Conservation (phyloP, 768 basidiomycete species). For the Lentinus brumalis region DNA sequence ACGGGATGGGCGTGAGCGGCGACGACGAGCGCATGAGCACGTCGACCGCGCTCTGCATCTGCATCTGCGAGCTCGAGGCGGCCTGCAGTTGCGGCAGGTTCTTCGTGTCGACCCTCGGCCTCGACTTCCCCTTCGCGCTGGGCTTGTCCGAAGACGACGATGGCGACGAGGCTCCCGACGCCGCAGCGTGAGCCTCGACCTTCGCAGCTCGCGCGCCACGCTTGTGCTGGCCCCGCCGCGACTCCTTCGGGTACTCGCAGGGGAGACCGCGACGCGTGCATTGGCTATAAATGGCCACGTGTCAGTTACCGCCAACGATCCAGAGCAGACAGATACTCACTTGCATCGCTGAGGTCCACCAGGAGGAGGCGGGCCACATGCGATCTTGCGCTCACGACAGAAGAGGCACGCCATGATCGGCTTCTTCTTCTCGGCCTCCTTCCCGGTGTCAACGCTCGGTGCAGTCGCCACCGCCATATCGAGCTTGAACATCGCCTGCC, state of each 20-base stretch:
- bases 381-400: conserved; percentile 53
- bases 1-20: conserved; percentile 3
- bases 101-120: background rate
- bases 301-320: background rate
- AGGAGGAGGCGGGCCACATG: conserved; percentile 46
- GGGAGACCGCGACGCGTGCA: conserved; percentile 48
- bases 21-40: background rate
- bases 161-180: background rate
- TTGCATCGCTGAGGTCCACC: conserved; percentile 45
- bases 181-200: conserved; percentile 19
- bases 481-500: conserved; percentile 28
- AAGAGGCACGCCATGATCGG: conserved; percentile 50
- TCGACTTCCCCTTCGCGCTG: background rate
- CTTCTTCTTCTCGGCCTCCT: conserved; percentile 39
- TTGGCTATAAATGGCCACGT: conserved; percentile 40
- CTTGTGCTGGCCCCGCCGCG: conserved; percentile 49
- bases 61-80: background rate
- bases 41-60: background rate
- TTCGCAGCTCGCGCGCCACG: conserved; percentile 25
- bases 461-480: no score
- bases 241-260: conserved; percentile 53
- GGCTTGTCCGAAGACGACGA: background rate
- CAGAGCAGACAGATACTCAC: conserved; percentile 32
- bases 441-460: background rate
- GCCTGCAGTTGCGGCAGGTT: background rate